Percentiles rank a stretch among this genome's conserved stretches.
These are phyloP conservation scores for Styphnolobium japonicum DNA, from an alignment of 306 rosid species.

Conservation along the genomic window DNA sequence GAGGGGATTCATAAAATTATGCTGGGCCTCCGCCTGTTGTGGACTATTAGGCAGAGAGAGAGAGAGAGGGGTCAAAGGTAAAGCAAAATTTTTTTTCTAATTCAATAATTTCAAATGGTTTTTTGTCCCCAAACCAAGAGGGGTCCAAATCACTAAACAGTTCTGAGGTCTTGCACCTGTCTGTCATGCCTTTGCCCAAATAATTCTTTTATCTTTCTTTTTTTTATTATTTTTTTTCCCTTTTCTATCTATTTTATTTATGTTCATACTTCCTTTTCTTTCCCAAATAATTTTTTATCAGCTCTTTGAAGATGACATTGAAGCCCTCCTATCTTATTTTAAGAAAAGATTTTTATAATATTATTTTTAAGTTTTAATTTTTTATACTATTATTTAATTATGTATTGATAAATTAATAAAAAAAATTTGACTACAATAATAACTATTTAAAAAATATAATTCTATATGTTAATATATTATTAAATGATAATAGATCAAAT, in stretches of 20 bases:
- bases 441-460: no score
- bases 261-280: background rate
- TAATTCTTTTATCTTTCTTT: background rate
- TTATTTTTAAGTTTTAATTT: no score
- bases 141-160: constrained; percentile 60
- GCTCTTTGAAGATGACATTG: no score
- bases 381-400: no score
- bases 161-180: constrained; percentile 48
- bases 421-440: no score
- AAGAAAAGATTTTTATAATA: no score
- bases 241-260: background rate
- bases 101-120: constrained; percentile 45
- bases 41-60: constrained; percentile 47
- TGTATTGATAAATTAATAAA: no score
- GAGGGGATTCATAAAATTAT: constrained; percentile 13
- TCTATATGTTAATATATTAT: no score
- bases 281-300: no score
- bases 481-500: no score
- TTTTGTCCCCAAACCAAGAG: constrained; percentile 50
- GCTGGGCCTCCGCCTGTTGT: constrained; percentile 39
- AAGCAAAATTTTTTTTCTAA: constrained; percentile 33
- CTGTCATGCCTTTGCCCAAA: constrained; percentile 40
- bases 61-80: constrained; percentile 58
- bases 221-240: background rate
- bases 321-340: no score